Evolutionary conservation across 2,329 filamentous ascomycete genomes (phyloP).

Genomic region (Fusarium sp.): DNA sequence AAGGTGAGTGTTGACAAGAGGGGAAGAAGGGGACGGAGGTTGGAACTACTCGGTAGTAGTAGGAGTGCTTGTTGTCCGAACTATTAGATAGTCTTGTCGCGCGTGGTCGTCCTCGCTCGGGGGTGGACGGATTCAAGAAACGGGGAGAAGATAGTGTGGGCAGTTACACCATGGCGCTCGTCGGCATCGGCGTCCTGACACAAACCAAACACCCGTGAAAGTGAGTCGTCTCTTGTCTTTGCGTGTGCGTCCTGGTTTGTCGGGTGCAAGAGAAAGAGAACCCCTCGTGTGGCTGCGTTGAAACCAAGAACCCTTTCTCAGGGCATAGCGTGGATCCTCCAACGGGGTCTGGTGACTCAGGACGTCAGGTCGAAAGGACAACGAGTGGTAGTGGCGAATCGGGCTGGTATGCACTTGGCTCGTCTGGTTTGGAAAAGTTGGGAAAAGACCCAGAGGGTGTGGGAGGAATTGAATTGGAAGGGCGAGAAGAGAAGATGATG

Average conservation of each 20-base stretch:
- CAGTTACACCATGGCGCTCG: slow-evolving; percentile 45
- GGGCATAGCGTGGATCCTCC: slow-evolving; percentile 43
- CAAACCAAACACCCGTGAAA: slow-evolving; percentile 31
- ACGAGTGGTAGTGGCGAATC: slow-evolving; percentile 43
- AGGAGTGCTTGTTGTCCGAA: slow-evolving; percentile 24
- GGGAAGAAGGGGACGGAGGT: slow-evolving; percentile 22
- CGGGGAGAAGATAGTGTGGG: slow-evolving; percentile 33
- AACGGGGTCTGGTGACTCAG: slow-evolving; percentile 44
- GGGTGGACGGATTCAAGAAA: slow-evolving; percentile 38
- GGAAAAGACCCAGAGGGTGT: slow-evolving; percentile 39
- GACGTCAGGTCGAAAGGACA: slow-evolving; percentile 40
- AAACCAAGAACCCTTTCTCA: slow-evolving; percentile 40
- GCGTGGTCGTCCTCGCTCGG: slow-evolving; percentile 33
- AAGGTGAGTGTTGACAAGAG: slow-evolving; percentile 6
- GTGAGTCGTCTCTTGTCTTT: slow-evolving; percentile 29
- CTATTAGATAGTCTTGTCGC: slow-evolving; percentile 6
- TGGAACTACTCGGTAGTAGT: slow-evolving; percentile 31
- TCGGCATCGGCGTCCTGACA: slow-evolving; percentile 35
- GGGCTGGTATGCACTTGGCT: slow-evolving; percentile 45
- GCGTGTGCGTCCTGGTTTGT: slow-evolving; percentile 15
- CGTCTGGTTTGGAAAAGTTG: slow-evolving; percentile 42
- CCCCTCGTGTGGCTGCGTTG: slow-evolving; percentile 41
- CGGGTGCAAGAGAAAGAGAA: slow-evolving; percentile 25
- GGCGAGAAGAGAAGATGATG: slow-evolving; percentile 20
- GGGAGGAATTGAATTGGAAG: slow-evolving; percentile 40